A percentile compares a stretch with the other conserved stretches of the same genome.
These are phyloP conservation scores for Alloteropsis angusta DNA, from an alignment of 202 grass and related monocot genomes.

Conservation along the genomic window DNA sequence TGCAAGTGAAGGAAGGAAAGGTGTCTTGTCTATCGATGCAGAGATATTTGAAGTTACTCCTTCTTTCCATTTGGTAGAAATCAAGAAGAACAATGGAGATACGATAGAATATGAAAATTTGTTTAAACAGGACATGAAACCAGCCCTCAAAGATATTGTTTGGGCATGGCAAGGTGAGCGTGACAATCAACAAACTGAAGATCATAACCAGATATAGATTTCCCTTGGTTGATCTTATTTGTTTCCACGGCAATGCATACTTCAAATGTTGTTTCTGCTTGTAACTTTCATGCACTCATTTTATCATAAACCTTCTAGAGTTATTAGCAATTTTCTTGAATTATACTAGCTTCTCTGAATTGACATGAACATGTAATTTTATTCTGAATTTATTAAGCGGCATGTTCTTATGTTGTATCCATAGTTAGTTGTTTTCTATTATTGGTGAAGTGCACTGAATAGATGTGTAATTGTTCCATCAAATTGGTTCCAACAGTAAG, in stretches of 20 bases:
- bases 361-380: background rate
- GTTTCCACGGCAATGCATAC: background rate
- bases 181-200: background rate
- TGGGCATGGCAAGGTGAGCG: conserved; percentile 81
- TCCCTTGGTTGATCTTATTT: background rate
- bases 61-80: conserved; percentile 72
- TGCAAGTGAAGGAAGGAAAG: conserved; percentile 61
- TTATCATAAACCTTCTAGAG: background rate
- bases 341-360: background rate
- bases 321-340: background rate
- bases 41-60: conserved; percentile 81
- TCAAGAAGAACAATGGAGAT: conserved; percentile 72
- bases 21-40: conserved; percentile 57
- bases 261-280: background rate
- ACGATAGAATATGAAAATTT: conserved; percentile 76
- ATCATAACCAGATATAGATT: background rate
- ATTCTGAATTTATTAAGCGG: background rate
- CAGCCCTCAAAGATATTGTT: conserved; percentile 70
- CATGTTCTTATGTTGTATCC: background rate
- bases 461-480: background rate
- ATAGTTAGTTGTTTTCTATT: background rate
- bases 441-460: background rate
- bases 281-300: background rate
- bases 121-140: conserved; percentile 63
- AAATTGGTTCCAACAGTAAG: background rate